Base-by-base conservation (phyloP, 2,329 filamentous ascomycete species). In the Alternaria viburni region DNA sequence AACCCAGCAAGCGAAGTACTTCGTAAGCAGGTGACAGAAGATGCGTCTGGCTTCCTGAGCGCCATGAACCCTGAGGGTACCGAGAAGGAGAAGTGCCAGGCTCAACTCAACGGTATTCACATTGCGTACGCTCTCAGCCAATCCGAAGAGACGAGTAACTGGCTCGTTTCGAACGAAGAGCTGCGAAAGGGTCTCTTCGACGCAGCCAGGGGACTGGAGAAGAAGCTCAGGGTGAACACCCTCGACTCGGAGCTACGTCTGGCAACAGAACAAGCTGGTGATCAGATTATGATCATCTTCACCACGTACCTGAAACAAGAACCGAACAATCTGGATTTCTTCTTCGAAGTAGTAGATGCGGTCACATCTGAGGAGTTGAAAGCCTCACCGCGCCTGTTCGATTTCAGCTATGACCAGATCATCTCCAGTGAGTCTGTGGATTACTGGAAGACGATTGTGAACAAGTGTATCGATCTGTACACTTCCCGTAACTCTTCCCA, bases 391-490 rank as follows among this genome's bases (percentile, higher is more conserved):
- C 85, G 87, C 0, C 84, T 99, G 55, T 91, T 92, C 66, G 86
- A 90, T 6, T 96, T 95, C 81, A 91, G 99, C 46, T 98, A 97
- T 81, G 84, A 88, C 12, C 85, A 91, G 64, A 91, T 99, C 75
- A 93, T 99, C 66, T 91, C 87, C 70, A 96, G 87, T 76, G 88
- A 93, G 28, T 94, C 93, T 0, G 88, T 96, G 23, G 93, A 96
- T 15, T 96, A 94, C 75, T 94, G 93, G 86, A 93, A 91, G 71
- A 88, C 88, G 5, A 86, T 96, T 2, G 87, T 98, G 45, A 87
- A 95, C 73, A 91, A 92, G 57, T 97, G 93, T 74, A 87, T 99
- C 50, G 94, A 98, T 60, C 85, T 93, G 1, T 99, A 97, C 77
- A 90, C 92, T 7, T 88, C 90, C 54, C 93, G 91, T 74, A 88